Conservation (phyloP, 148 eudicot species). For the Arctostaphylos glauca region DNA sequence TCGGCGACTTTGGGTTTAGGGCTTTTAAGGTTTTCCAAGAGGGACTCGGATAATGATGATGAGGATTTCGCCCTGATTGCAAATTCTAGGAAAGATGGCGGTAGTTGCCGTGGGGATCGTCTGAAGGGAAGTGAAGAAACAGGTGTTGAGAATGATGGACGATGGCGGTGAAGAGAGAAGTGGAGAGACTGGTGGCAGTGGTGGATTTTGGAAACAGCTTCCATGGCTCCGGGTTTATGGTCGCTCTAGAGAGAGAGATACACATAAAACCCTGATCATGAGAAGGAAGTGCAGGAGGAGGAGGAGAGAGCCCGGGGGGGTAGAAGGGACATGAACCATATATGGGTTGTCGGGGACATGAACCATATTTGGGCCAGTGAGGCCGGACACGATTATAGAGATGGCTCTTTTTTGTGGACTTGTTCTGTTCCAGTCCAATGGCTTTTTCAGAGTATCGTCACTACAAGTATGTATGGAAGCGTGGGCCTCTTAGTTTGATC, state of each 20-base stretch:
- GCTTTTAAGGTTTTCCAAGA: neutral
- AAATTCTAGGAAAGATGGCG: neutral
- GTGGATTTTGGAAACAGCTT: slow-evolving; percentile 31
- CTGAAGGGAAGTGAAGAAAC: slow-evolving; percentile 39
- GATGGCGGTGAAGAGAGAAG: slow-evolving; percentile 29
- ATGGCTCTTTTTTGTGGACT: no score
- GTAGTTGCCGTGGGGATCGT: slow-evolving; percentile 7
- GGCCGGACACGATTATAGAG: no score
- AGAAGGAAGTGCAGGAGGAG: neutral
- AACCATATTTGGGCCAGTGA: no score
- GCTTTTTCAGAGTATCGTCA: no score
- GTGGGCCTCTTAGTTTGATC: no score
- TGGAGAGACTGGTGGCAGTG: slow-evolving; percentile 22
- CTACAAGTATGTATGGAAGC: no score
- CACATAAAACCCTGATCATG: neutral
- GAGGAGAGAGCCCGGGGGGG: neutral
- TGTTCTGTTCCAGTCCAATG: no score
- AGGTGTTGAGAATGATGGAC: slow-evolving; percentile 31
- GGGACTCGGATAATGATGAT: neutral
- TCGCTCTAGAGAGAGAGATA: neutral
- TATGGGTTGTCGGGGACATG: no score
- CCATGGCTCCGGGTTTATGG: slow-evolving; percentile 22
- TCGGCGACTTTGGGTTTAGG: slow-evolving; percentile 7
- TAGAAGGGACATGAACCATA: no score
- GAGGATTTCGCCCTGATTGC: slow-evolving; percentile 18